Conservation (phyloP, 2,329 filamentous ascomycete genomes). For the Fusarium phyllophilum region DNA sequence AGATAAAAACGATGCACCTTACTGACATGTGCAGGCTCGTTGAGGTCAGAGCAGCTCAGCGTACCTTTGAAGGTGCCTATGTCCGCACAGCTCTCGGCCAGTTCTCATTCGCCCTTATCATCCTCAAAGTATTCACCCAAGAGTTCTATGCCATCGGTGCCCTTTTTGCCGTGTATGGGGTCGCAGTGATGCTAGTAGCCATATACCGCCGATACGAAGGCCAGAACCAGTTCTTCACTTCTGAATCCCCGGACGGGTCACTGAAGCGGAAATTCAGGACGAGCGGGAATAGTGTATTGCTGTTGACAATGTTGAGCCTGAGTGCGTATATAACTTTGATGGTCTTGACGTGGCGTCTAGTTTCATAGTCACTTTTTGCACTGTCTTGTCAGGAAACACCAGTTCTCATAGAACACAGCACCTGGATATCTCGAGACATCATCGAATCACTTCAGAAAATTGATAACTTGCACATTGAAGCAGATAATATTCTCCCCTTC, state of each 20-base stretch:
- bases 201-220: slow-evolving; percentile 90
- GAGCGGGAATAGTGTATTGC: slow-evolving; percentile 69
- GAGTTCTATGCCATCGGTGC: slow-evolving; percentile 99
- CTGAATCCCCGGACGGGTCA: slow-evolving; percentile 47
- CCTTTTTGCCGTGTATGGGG: slow-evolving; percentile 91
- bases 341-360: slow-evolving; percentile 63
- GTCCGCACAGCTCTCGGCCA: slow-evolving; percentile 93
- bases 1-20: background rate
- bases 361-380: slow-evolving; percentile 26
- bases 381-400: background rate
- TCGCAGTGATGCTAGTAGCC: slow-evolving; percentile 83
- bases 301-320: slow-evolving; percentile 67
- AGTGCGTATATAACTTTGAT: slow-evolving; percentile 67
- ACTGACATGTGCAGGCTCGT: slow-evolving; percentile 68
- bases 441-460: background rate
- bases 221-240: slow-evolving; percentile 89
- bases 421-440: background rate
- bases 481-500: background rate
- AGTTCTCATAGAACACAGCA: background rate
- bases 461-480: background rate
- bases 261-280: slow-evolving; percentile 68
- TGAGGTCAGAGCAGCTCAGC: slow-evolving; percentile 92
- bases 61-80: slow-evolving; percentile 97
- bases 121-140: slow-evolving; percentile 90
- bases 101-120: slow-evolving; percentile 93